Percentiles rank a stretch among this genome's conserved stretches.
Evolutionary conservation across 2,329 filamentous ascomycete species (phyloP).

Genomic region (Curvularia verruculosa): DNA sequence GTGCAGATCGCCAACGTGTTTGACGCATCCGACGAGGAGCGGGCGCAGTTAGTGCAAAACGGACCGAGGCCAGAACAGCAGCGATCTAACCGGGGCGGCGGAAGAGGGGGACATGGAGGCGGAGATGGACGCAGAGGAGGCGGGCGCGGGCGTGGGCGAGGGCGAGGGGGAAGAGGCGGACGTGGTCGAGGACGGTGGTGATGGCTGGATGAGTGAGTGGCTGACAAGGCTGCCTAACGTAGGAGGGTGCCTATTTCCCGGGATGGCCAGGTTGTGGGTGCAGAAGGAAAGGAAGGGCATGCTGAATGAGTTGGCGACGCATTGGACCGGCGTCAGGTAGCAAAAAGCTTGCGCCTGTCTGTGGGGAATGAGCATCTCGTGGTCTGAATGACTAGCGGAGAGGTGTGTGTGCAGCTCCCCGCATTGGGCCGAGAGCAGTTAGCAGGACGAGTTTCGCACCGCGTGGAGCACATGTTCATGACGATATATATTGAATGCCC

Average conservation of each 20-base stretch:
- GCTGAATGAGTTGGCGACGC: background rate
- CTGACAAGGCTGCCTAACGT: background rate
- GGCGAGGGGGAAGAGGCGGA: conserved; percentile 22
- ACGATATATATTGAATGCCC: conserved; percentile 15
- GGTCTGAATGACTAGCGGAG: background rate
- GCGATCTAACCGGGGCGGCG: conserved; percentile 34
- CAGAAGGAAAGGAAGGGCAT: background rate
- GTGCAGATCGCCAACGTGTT: conserved; percentile 79
- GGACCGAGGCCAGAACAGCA: conserved; percentile 39
- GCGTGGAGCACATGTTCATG: conserved; percentile 9
- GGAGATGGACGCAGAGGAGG: conserved; percentile 36
- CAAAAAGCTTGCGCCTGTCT: background rate
- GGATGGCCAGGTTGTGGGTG: background rate
- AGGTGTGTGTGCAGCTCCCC: background rate
- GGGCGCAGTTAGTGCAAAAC: conserved; percentile 36
- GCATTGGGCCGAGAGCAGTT: background rate
- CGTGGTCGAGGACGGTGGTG: conserved; percentile 37
- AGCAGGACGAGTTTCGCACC: background rate
- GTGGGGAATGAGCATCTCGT: conserved; percentile 1
- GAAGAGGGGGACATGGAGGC: conserved; percentile 40
- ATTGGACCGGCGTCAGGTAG: background rate
- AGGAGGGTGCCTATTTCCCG: background rate
- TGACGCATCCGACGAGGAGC: conserved; percentile 74
- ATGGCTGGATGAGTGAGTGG: conserved; percentile 11
- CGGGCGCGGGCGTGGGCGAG: conserved; percentile 30